A percentile compares a stretch with the other conserved stretches of the same genome.
Evolutionary conservation across 371 early-diverging fungal genomes (phyloP).

Genomic region (Fennellomyces sp.): DNA sequence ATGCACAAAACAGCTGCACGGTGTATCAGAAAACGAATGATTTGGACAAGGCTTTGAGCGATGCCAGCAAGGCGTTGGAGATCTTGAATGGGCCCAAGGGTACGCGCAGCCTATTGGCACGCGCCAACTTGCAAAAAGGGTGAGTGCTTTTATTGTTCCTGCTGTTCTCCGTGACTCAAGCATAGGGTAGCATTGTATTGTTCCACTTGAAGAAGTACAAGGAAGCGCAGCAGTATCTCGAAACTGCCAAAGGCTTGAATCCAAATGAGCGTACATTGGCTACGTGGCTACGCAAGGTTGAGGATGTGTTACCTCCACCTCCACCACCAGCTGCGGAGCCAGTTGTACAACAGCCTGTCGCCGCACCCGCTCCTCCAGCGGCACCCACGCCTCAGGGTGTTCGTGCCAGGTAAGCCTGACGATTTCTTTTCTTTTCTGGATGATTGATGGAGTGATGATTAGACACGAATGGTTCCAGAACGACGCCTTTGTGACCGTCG

Average conservation of each 20-base stretch:
- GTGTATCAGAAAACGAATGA: slow-evolving; percentile 66
- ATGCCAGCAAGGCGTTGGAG: slow-evolving; percentile 63
- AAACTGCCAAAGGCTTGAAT: slow-evolving; percentile 52
- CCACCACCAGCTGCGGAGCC: not conserved
- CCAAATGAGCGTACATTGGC: slow-evolving; percentile 56
- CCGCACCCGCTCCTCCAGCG: no score
- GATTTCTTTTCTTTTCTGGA: not conserved
- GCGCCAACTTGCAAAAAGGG: slow-evolving; percentile 69
- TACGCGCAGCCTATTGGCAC: slow-evolving; percentile 61
- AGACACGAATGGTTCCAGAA: slow-evolving; percentile 98
- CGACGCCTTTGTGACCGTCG: slow-evolving; percentile 83
- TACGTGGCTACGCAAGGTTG: slow-evolving; percentile 60
- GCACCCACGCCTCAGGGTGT: slow-evolving; percentile 13
- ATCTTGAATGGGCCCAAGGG: slow-evolving; percentile 51
- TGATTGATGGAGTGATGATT: slow-evolving; percentile 4
- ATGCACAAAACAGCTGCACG: slow-evolving; percentile 45
- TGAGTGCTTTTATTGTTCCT: slow-evolving; percentile 21
- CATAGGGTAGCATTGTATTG: slow-evolving; percentile 47
- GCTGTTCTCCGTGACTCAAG: not conserved
- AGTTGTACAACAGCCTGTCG: not conserved
- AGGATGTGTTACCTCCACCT: slow-evolving; percentile 38
- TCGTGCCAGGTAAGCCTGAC: slow-evolving; percentile 15
- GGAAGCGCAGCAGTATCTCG: slow-evolving; percentile 59
- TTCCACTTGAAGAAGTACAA: slow-evolving; percentile 51
- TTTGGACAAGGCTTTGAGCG: slow-evolving; percentile 58